Percentiles rank a stretch among this genome's conserved stretches.
Evolutionary conservation across 768 basidiomycete genomes (phyloP).

Genomic region (Russula emetica): DNA sequence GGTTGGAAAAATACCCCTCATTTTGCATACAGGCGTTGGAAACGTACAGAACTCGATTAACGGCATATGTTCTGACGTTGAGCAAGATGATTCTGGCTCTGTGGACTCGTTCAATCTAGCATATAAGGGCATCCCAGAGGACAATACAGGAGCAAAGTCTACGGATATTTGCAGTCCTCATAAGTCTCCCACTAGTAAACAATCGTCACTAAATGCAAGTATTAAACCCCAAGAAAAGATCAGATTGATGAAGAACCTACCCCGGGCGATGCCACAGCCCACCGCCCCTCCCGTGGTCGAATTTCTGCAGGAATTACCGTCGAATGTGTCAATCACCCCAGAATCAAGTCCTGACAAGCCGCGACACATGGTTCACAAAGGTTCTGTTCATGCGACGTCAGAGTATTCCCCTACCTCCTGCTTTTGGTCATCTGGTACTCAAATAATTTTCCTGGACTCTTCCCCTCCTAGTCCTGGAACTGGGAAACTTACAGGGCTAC

Average conservation of each 20-base stretch:
- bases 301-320: neutral
- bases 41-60: slow-evolving; percentile 3
- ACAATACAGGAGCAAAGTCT: neutral
- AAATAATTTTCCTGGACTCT: neutral
- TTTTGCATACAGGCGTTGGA: slow-evolving; percentile 17
- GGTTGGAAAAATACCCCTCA: slow-evolving; percentile 26
- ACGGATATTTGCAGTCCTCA: neutral
- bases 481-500: neutral
- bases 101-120: neutral
- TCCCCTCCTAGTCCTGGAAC: neutral
- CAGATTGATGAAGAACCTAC: neutral
- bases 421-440: neutral
- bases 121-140: neutral
- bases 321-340: neutral
- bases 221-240: neutral
- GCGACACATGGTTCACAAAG: neutral
- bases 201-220: neutral
- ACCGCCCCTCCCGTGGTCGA: neutral
- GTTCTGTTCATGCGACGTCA: slow-evolving; percentile 3
- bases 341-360: slow-evolving; percentile 11
- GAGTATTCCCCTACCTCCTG: slow-evolving; percentile 3
- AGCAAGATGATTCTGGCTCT: neutral
- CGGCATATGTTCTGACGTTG: neutral
- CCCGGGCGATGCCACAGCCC: neutral
- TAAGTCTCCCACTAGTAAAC: neutral